Percentiles rank a stretch among this genome's conserved stretches.
These are phyloP conservation scores for Draba incana DNA, from an alignment of 345 rosid genomes.

Conservation along the genomic window DNA sequence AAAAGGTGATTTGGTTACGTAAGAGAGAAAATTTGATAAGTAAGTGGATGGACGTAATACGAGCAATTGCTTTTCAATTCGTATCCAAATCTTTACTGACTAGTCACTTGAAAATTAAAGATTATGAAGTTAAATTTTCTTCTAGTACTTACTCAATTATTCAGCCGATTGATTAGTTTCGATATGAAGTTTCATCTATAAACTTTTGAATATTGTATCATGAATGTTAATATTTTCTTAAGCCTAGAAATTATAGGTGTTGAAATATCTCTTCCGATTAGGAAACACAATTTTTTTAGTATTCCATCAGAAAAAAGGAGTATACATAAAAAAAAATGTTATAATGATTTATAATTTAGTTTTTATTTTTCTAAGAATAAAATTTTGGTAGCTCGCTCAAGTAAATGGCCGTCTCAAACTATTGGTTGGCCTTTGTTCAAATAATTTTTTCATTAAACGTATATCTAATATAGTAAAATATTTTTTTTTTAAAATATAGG, in stretches of 20 bases:
- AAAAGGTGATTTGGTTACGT: constrained; percentile 41
- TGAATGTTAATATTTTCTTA: constrained; percentile 4
- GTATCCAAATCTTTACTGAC: constrained; percentile 13
- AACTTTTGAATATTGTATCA: not conserved
- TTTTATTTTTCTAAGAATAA: no score
- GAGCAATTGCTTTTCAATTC: constrained; percentile 46
- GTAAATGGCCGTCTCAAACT: no score
- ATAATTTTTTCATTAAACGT: no score
- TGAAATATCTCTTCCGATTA: constrained; percentile 1
- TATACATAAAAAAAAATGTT: no score
- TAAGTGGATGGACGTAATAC: constrained; percentile 50
- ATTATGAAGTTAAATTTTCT: not conserved
- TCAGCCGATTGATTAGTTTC: not conserved
- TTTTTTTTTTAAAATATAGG: no score
- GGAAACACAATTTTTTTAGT: no score
- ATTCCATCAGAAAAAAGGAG: no score
- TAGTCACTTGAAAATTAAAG: constrained; percentile 7
- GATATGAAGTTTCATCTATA: not conserved
- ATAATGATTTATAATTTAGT: no score
- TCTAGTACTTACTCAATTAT: constrained; percentile 9
- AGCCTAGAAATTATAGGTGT: constrained; percentile 2
- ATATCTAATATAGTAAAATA: no score
- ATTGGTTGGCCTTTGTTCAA: no score
- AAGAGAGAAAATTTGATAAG: constrained; percentile 40
- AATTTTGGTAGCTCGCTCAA: no score